Evolutionary conservation across 495 filamentous ascomycete genomes (phyloP).

Genomic region (Hypomontagnella submonticulosa): DNA sequence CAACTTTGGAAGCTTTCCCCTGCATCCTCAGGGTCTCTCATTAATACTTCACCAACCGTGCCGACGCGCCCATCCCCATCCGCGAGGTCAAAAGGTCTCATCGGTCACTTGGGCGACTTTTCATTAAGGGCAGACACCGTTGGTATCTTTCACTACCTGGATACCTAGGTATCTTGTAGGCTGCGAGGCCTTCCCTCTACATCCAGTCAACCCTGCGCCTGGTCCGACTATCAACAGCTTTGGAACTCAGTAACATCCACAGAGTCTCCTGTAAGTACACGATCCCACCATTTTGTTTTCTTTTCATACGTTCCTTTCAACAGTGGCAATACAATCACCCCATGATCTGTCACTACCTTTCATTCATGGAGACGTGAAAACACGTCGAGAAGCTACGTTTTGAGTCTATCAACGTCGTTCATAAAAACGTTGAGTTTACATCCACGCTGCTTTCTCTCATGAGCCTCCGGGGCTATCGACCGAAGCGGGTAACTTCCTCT

Average conservation of each 20-base stretch:
- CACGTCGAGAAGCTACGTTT: not conserved
- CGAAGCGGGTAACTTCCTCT: too few species aligned
- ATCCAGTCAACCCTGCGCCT: constrained; percentile 15
- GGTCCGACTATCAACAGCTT: constrained; percentile 13
- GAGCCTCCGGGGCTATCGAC: too few species aligned
- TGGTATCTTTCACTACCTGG: not conserved
- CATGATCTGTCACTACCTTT: not conserved
- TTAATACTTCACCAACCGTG: constrained; percentile 5
- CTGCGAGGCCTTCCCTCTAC: not conserved
- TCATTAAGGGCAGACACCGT: not conserved
- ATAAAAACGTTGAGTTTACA: not conserved
- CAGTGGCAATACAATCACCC: not conserved
- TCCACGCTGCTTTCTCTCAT: not conserved
- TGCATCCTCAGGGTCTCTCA: constrained; percentile 10
- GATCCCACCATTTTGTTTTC: not conserved
- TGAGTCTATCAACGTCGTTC: not conserved
- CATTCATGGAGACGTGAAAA: not conserved
- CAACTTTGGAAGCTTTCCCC: constrained; percentile 30
- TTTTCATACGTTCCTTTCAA: not conserved
- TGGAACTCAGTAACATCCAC: constrained; percentile 7
- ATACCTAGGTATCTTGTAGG: too few species aligned
- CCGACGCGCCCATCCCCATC: not conserved
- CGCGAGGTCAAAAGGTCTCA: constrained; percentile 13
- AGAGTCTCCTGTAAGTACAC: constrained; percentile 23
- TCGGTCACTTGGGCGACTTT: not conserved